Evolutionary conservation across 2,329 filamentous ascomycete species (phyloP), one percentile per base, ranked within the genome.

Genomic region (Aspergillus fumigatiaffinis): DNA sequence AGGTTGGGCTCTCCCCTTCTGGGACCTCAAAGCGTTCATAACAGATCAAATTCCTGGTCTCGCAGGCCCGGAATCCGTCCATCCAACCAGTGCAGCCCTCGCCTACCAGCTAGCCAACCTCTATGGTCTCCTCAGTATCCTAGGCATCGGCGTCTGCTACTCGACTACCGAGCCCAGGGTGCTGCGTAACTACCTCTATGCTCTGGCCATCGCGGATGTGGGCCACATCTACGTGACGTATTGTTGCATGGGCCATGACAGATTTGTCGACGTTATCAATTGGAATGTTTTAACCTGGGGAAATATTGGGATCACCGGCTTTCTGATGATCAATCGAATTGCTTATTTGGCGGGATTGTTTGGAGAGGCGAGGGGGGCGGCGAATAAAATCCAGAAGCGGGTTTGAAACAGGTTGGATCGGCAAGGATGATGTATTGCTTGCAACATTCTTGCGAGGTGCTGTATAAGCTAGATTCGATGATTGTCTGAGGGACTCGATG

Each of bases 261-360:
- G 74, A 35, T 79, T 84, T 50, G 60, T 82, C 48, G 80, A 84
- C 62, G 72, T 87, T 10, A 72, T 66, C 4, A 74, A 71, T 23
- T 91, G 88, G 88, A 91, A 90, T 69, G 76, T 81, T 35, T 82
- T 88, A 77, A 82, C 86, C n/a, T 89, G 85, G 84, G 89, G 88
- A 2, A 91, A 91, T 66, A 79, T 92, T 60, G 86, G 82, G 7
- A 79, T 81, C 51, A 90, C 88, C 26, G 82, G 73, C 0, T 83
- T 84, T 53, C 73, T 89, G 29, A 84, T 85, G 54, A 53, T 81
- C 26, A 82, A 82, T 56, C 79, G 87, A 47, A 76, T 81, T 20
- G 74, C 79, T 17, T 89, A 87, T 68, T 73, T 89, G 5, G 55
- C 80, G 17, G 87, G 86, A 0, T 41, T 81, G 1, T 87, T 89